Evolutionary conservation across 495 filamentous ascomycete species (phyloP).

Genomic region (Hyaloscypha finlandica): DNA sequence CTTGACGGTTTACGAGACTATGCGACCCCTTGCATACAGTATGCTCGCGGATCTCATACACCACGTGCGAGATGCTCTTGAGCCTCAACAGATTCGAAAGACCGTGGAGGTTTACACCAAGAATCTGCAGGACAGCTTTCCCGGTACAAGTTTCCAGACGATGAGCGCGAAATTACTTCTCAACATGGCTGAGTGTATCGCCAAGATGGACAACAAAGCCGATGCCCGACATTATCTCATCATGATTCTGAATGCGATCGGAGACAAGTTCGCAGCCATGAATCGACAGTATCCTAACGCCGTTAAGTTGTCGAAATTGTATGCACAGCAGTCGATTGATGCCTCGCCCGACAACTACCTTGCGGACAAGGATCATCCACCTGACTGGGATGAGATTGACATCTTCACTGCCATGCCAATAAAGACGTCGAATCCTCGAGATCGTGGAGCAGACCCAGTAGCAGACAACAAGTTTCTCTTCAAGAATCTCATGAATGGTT

Average conservation of each 20-base stretch:
- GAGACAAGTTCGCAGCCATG: constrained; percentile 98
- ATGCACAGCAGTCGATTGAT: constrained; percentile 63
- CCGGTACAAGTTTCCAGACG: constrained; percentile 97
- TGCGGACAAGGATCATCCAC: constrained; percentile 74
- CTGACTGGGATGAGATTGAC: constrained; percentile 97
- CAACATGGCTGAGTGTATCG: constrained; percentile 97
- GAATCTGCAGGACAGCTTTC: constrained; percentile 93
- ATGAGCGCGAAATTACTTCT: constrained; percentile 98
- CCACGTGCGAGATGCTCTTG: constrained; percentile 85
- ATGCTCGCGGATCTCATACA: constrained; percentile 98
- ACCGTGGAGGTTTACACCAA: constrained; percentile 97
- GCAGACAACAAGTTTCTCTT: constrained; percentile 98
- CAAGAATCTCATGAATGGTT: constrained; percentile 94
- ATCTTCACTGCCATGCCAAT: constrained; percentile 97
- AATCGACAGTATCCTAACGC: constrained; percentile 94
- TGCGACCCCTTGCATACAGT: constrained; percentile 95
- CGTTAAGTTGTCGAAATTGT: constrained; percentile 82
- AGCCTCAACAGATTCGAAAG: constrained; percentile 84
- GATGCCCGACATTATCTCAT: constrained; percentile 95
- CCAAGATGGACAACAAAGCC: constrained; percentile 83
- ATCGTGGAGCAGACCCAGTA: constrained; percentile 89
- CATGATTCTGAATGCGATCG: constrained; percentile 96
- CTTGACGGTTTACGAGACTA: constrained; percentile 92
- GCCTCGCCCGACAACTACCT: constrained; percentile 75
- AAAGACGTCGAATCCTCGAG: constrained; percentile 89